Percentiles rank a stretch among this genome's conserved stretches.
These are phyloP conservation scores for Talaromyces adpressus DNA, from an alignment of 495 filamentous ascomycete species.

Conservation along the genomic window DNA sequence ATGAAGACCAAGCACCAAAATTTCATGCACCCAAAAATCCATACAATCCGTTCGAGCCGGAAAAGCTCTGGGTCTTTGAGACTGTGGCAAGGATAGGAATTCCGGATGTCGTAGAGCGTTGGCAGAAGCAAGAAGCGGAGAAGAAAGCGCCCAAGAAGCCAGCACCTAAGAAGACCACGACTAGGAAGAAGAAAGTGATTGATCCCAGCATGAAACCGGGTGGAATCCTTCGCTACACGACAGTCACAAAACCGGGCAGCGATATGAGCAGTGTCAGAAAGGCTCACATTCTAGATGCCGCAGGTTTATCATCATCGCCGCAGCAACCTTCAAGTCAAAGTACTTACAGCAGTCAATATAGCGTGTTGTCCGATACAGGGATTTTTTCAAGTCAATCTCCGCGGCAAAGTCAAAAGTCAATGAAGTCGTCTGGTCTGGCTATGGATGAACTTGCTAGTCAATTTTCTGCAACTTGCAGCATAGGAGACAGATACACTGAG, in stretches of 20 bases:
- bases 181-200: constrained; percentile 35
- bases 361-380: not conserved
- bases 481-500: not conserved
- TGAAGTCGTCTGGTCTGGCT: not conserved
- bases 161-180: constrained; percentile 23
- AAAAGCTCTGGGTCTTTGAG: constrained; percentile 74
- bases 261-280: constrained; percentile 27
- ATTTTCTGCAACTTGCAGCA: constrained; percentile 21
- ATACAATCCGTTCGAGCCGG: constrained; percentile 57
- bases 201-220: constrained; percentile 39
- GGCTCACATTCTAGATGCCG: constrained; percentile 26
- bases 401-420: not conserved
- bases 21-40: constrained; percentile 46
- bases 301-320: constrained; percentile 17
- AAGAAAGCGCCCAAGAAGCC: constrained; percentile 19
- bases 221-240: constrained; percentile 40
- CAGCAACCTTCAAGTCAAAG: constrained; percentile 10
- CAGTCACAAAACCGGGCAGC: constrained; percentile 33
- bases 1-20: constrained; percentile 17
- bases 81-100: constrained; percentile 61
- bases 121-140: constrained; percentile 55
- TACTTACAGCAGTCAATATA: constrained; percentile 1
- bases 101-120: constrained; percentile 67
- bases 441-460: constrained; percentile 23
- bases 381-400: not conserved